These are phyloP conservation scores for Salix brachista DNA, from an alignment of 345 rosid species.

Conservation along the genomic window DNA sequence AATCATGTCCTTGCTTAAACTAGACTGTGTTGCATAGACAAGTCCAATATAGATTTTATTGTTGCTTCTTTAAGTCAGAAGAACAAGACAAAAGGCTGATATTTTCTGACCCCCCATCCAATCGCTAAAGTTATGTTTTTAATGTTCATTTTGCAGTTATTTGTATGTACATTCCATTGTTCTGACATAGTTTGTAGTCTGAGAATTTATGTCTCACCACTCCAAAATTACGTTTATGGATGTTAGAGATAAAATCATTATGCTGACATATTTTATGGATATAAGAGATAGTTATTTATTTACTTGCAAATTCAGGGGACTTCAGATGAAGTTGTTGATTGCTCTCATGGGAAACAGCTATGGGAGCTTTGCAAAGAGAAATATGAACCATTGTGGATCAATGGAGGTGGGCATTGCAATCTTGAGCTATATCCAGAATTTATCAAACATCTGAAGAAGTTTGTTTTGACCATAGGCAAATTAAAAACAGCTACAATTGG, in stretches of 20 bases:
- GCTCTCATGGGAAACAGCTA: slow-evolving; percentile 79
- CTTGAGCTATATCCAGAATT: slow-evolving; percentile 89
- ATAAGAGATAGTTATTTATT: not conserved
- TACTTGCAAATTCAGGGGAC: slow-evolving; percentile 49
- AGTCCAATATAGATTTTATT: not conserved
- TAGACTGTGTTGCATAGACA: not conserved
- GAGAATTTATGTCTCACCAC: not conserved
- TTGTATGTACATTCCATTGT: not conserved
- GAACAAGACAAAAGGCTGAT: not conserved
- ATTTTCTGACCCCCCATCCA: not conserved
- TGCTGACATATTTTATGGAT: too few species aligned
- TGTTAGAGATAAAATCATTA: slow-evolving; percentile 3
- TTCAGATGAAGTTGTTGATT: slow-evolving; percentile 84
- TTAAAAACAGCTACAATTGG: slow-evolving; percentile 42
- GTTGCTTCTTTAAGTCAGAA: not conserved
- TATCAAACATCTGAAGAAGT: slow-evolving; percentile 73
- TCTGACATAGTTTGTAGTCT: not conserved
- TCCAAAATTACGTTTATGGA: not conserved
- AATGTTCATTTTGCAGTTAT: not conserved
- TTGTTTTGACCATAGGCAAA: slow-evolving; percentile 52
- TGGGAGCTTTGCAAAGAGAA: slow-evolving; percentile 78
- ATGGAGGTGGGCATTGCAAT: slow-evolving; percentile 85
- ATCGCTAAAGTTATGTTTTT: not conserved
- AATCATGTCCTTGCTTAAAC: not conserved
- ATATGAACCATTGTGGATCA: slow-evolving; percentile 85